Percentiles rank a stretch among this genome's conserved stretches.
Evolutionary conservation across 257 asterid species (phyloP).

Genomic region (Scutellaria baicalensis): DNA sequence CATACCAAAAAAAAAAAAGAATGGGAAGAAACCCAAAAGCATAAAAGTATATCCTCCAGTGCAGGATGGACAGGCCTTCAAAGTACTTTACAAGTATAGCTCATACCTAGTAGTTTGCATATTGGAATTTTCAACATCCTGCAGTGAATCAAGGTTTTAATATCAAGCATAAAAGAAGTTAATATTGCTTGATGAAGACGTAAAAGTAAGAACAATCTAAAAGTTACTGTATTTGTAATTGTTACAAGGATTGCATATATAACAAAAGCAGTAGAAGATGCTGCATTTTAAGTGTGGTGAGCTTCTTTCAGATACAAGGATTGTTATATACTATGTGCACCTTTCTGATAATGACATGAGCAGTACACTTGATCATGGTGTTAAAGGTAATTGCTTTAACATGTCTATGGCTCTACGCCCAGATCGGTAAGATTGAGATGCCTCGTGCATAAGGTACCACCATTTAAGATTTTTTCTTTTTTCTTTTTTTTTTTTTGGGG

Average conservation of each 20-base stretch:
- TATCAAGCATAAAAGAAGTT: conserved; percentile 8
- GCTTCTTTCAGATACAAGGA: no score
- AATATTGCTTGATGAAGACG: conserved; percentile 4
- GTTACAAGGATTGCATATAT: neutral
- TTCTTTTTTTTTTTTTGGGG: no score
- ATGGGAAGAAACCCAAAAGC: neutral
- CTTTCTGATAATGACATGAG: conserved; percentile 4
- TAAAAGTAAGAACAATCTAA: conserved; percentile 1
- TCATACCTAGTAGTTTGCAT: conserved; percentile 58
- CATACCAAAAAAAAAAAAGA: conserved; percentile 13
- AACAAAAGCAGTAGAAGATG: neutral
- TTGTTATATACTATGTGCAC: neutral
- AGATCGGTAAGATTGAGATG: neutral
- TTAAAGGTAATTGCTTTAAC: neutral
- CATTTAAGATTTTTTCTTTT: neutral
- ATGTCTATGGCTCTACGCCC: neutral
- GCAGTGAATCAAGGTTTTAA: conserved; percentile 41
- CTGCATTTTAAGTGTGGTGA: neutral
- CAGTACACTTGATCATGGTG: neutral
- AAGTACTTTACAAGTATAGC: conserved; percentile 1
- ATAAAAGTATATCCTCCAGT: neutral
- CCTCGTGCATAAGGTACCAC: neutral
- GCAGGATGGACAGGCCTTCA: neutral
- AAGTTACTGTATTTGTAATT: neutral
- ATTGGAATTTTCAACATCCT: conserved; percentile 62